These are phyloP conservation scores for Sordaria brevicollis DNA, from an alignment of 495 filamentous ascomycete species.

Conservation along the genomic window DNA sequence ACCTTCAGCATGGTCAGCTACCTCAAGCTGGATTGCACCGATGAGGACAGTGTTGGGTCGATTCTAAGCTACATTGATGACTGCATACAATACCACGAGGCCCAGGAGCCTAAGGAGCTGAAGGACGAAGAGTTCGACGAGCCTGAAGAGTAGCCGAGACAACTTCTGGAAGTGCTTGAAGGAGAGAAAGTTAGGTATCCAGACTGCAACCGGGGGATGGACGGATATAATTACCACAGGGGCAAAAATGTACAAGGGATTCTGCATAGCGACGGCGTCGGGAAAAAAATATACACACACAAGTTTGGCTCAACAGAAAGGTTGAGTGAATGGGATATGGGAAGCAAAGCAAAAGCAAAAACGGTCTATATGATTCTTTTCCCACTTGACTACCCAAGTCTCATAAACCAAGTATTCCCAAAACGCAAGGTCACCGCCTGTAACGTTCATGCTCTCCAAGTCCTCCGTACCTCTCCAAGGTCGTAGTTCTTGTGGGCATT, in stretches of 20 bases:
- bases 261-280: slow-evolving; percentile 47
- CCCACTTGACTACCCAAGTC: neutral
- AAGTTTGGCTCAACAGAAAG: neutral
- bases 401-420: neutral
- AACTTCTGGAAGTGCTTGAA: neutral
- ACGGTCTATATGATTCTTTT: neutral
- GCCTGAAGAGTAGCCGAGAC: slow-evolving; percentile 28
- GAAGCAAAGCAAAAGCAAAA: neutral
- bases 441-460: neutral
- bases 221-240: neutral
- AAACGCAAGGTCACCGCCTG: neutral
- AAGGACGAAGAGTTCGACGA: slow-evolving; percentile 64
- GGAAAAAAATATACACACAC: slow-evolving; percentile 7
- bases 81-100: slow-evolving; percentile 90
- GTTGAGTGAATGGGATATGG: neutral
- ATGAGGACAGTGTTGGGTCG: slow-evolving; percentile 84
- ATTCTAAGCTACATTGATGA: slow-evolving; percentile 98
- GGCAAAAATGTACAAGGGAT: neutral
- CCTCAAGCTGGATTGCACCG: slow-evolving; percentile 75
- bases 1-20: slow-evolving; percentile 98
- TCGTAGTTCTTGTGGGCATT: neutral
- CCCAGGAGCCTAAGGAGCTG: slow-evolving; percentile 85
- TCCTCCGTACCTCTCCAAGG: neutral
- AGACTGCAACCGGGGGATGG: too few relatives aligned
- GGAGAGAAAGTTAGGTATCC: neutral